Conservation (phyloP, 805 yeast genomes). For the Candida ponderosae region DNA sequence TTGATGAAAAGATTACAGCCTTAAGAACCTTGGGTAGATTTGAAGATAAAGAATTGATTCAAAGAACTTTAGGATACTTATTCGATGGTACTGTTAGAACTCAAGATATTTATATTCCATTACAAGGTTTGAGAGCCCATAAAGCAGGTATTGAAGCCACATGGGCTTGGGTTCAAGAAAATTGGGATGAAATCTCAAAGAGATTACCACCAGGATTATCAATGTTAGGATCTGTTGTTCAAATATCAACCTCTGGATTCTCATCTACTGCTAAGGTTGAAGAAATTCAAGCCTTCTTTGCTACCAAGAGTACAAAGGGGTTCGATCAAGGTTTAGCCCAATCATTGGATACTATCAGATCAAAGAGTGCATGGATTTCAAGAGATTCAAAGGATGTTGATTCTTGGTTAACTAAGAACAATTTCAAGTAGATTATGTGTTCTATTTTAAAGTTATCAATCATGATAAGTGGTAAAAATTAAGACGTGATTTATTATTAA, state of each 20-base stretch:
- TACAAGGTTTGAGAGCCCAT: constrained; percentile 63
- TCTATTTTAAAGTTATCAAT: no score
- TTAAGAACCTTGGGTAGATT: constrained; percentile 63
- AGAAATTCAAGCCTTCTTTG: constrained; percentile 44
- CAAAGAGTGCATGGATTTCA: constrained; percentile 50
- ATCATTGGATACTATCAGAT: constrained; percentile 49
- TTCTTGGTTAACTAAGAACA: constrained; percentile 38
- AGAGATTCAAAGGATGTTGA: constrained; percentile 44
- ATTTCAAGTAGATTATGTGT: no score
- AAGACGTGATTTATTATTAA: no score
- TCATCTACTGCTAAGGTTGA: constrained; percentile 46
- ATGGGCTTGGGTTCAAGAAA: constrained; percentile 64
- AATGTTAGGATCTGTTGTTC: constrained; percentile 72
- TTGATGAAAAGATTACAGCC: constrained; percentile 65
- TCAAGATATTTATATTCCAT: constrained; percentile 73
- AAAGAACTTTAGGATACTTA: constrained; percentile 47
- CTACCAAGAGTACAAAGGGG: constrained; percentile 50
- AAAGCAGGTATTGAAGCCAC: constrained; percentile 57
- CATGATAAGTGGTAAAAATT: no score
- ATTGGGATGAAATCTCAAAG: constrained; percentile 66
- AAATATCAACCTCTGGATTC: constrained; percentile 51
- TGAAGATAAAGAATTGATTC: constrained; percentile 39
- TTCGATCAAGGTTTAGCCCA: constrained; percentile 59
- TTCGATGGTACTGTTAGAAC: constrained; percentile 53
- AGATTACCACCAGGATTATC: constrained; percentile 75